Conservation (phyloP, 495 filamentous ascomycete genomes). For the Tuber melanosporum region DNA sequence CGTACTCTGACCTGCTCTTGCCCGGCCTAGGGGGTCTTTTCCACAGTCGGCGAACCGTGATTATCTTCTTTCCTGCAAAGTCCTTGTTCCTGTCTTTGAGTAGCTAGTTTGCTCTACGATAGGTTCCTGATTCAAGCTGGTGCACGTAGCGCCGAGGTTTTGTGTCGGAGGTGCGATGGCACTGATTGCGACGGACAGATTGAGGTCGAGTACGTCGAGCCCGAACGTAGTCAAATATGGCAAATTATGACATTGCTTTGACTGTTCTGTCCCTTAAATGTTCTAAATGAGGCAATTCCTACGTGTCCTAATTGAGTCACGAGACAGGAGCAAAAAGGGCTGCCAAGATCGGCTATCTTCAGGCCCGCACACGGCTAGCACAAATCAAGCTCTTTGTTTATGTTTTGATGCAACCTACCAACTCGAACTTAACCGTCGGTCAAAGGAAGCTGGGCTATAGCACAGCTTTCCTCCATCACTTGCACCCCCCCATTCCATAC, state of each 20-base stretch:
- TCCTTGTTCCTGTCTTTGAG: not conserved
- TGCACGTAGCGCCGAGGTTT: not conserved
- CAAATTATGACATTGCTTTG: not conserved
- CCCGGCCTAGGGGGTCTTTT: not conserved
- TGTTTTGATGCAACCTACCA: slow-evolving; percentile 1
- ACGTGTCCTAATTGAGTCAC: not conserved
- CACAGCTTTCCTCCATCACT: not conserved
- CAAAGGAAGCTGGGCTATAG: not conserved
- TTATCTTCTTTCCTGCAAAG: not conserved
- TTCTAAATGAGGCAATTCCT: not conserved
- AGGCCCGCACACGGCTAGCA: not conserved
- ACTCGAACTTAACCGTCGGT: not conserved
- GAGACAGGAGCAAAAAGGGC: not conserved
- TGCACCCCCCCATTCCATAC: not conserved
- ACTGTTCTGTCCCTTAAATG: not conserved
- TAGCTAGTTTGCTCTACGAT: not conserved
- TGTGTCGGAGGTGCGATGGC: not conserved
- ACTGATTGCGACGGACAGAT: not conserved
- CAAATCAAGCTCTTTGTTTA: not conserved
- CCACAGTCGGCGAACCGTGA: not conserved
- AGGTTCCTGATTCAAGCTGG: not conserved
- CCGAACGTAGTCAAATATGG: not conserved
- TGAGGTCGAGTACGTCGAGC: not conserved
- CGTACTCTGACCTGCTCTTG: not conserved
- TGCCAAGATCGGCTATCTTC: not conserved